A percentile compares a stretch with the other conserved stretches of the same genome.
These are phyloP conservation scores for Delphinella strobiligena DNA, from an alignment of 2,329 filamentous ascomycete species.

Conservation along the genomic window DNA sequence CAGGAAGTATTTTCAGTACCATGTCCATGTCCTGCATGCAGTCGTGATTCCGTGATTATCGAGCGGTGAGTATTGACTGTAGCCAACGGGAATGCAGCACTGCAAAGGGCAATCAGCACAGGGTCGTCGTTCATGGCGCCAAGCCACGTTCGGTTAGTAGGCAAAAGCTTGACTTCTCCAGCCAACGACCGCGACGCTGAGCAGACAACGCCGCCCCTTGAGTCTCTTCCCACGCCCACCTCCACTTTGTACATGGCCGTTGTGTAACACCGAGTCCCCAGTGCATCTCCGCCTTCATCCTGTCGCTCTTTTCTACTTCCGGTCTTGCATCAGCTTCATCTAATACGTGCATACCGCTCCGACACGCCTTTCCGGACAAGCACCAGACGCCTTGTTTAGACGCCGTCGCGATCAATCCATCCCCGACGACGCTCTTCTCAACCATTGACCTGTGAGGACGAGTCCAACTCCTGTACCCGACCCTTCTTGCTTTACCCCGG, in stretches of 20 bases:
- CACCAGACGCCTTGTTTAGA: constrained; percentile 2
- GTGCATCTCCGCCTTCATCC: constrained; percentile 5
- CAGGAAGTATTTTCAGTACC: neutral
- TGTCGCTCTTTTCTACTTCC: constrained; percentile 7
- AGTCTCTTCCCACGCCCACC: neutral
- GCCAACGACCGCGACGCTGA: no score
- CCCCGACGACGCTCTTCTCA: neutral
- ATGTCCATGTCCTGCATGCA: neutral
- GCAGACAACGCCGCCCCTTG: neutral
- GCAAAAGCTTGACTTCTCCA: no score
- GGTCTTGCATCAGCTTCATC: neutral
- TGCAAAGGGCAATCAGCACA: no score
- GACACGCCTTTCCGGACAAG: no score
- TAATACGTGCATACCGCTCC: no score
- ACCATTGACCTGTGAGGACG: neutral
- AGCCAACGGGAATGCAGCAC: neutral
- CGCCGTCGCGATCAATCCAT: neutral
- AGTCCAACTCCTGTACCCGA: neutral
- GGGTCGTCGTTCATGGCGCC: no score
- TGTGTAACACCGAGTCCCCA: constrained; percentile 6
- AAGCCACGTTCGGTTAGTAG: no score
- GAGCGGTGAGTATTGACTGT: neutral
- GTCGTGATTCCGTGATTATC: neutral
- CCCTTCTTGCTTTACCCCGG: constrained; percentile 6
- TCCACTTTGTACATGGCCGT: constrained; percentile 1